Base-by-base conservation (phyloP, 345 rosid species). In the Kernera saxatilis region DNA sequence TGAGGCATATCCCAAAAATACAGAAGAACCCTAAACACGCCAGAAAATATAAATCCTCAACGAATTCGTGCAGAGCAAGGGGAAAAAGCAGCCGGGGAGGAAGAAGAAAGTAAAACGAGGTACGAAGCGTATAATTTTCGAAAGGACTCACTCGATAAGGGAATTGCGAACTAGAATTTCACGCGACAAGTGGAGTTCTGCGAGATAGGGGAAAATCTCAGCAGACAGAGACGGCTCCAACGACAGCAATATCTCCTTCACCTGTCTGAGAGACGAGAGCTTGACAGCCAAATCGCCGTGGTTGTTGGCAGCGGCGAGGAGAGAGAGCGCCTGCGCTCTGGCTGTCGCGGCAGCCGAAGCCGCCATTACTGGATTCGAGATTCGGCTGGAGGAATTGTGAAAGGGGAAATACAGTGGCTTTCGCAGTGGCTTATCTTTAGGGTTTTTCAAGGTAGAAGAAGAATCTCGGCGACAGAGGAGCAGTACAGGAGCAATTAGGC, bases 231-330 rank as follows among this genome's bases (percentile, higher is more conserved):
- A 77, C 39, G 93, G 81, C 39, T 85, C 90, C 62, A 82, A 63
- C 44, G 97, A 84, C 30, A 82, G 79, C 19, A 93, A 72, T 26
- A 93, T 79, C 75, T 84, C 91, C 61, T 76, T 93, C 69, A 85
- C 89, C 83, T 93, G 98, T 63, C 80, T 83, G 6, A 93, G 79
- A 50, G 98, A 93, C 23, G 97, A 91, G 27, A 93, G 86, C 88
- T 87, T 93, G 22, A 91, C 96, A 3, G 89, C 86, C 82, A 93
- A 82, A 82, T 87, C 96, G 67, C 88, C 79, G 41, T 91, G 98
- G 83, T 79, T 82, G 69, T 83, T 85, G 15, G 92, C 92, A 8
- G 96, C 94, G 52, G 87, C 78, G 64, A 91, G 91, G 69, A 93
- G 97, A 52, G 91, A 80, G 48, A 87, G 83, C 8, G 92, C 90